Percentiles rank a stretch among this genome's conserved stretches.
Evolutionary conservation across 2,329 filamentous ascomycete species (phyloP).

Genomic region (Aspergillus neoniger): DNA sequence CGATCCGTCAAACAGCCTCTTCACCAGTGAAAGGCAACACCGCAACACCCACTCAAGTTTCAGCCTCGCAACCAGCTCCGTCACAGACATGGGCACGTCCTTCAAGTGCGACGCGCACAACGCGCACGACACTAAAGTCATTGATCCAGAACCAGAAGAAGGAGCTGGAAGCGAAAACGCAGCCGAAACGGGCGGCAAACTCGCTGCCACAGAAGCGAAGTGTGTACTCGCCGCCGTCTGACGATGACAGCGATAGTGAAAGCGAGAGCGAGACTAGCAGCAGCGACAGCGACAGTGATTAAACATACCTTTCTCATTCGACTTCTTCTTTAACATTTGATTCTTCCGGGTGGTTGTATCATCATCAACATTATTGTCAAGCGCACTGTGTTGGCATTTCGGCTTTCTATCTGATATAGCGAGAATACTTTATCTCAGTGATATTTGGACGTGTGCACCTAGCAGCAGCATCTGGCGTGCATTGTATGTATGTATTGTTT

Average conservation of each 20-base stretch:
- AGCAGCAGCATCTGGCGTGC: no score
- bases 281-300: constrained; percentile 14
- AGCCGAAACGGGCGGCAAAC: not conserved
- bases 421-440: no score
- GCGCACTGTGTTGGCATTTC: no score
- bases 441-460: no score
- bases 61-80: constrained; percentile 1
- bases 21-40: not conserved
- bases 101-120: not conserved
- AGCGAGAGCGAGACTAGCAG: constrained; percentile 16
- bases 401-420: no score
- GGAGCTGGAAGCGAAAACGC: constrained; percentile 11
- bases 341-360: not conserved
- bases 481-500: no score
- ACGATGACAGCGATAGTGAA: constrained; percentile 14
- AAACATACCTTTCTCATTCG: not conserved
- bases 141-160: constrained; percentile 10
- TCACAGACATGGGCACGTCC: constrained; percentile 10
- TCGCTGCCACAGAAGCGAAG: not conserved
- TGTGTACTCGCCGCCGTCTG: constrained; percentile 7
- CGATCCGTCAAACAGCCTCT: not conserved
- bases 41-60: not conserved
- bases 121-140: constrained; percentile 8
- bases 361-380: not conserved
- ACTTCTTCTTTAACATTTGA: no score